Percentiles rank a stretch among this genome's conserved stretches.
These are phyloP conservation scores for Graphilbum fragrans DNA, from an alignment of 2,329 filamentous ascomycete species.

Conservation along the genomic window DNA sequence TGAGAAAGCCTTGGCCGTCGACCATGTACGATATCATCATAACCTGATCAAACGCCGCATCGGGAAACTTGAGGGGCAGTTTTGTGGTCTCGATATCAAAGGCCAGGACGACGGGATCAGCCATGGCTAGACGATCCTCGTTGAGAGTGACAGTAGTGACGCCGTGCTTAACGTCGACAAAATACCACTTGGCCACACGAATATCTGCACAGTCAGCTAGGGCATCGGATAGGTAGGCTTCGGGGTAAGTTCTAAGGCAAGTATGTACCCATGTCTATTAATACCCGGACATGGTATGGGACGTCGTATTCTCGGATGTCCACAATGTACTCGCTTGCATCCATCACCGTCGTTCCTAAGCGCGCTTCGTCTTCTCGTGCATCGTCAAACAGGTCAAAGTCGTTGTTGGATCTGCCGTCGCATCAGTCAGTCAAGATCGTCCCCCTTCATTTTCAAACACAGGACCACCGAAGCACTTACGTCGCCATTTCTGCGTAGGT, in stretches of 20 bases:
- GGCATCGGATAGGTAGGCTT: neutral
- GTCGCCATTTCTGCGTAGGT: constrained; percentile 93
- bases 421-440: neutral
- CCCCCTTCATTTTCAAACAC: no score
- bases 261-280: constrained; percentile 73
- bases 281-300: constrained; percentile 96
- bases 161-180: constrained; percentile 87
- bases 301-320: constrained; percentile 99
- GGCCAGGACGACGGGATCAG: constrained; percentile 96
- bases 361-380: constrained; percentile 69
- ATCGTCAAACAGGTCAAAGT: constrained; percentile 91
- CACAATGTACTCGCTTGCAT: constrained; percentile 94
- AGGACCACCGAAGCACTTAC: constrained; percentile 34
- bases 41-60: constrained; percentile 86
- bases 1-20: constrained; percentile 92
- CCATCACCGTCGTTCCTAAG: constrained; percentile 61
- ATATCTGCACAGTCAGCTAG: constrained; percentile 49
- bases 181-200: constrained; percentile 94
- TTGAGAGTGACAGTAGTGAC: constrained; percentile 72
- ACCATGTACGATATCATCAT: constrained; percentile 99
- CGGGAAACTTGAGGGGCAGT: constrained; percentile 89
- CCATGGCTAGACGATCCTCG: constrained; percentile 76
- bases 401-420: constrained; percentile 37
- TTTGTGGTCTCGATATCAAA: constrained; percentile 99
- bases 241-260: no score